Conservation (phyloP, 306 rosid genomes). For the Oxytropis ochrocephala region DNA sequence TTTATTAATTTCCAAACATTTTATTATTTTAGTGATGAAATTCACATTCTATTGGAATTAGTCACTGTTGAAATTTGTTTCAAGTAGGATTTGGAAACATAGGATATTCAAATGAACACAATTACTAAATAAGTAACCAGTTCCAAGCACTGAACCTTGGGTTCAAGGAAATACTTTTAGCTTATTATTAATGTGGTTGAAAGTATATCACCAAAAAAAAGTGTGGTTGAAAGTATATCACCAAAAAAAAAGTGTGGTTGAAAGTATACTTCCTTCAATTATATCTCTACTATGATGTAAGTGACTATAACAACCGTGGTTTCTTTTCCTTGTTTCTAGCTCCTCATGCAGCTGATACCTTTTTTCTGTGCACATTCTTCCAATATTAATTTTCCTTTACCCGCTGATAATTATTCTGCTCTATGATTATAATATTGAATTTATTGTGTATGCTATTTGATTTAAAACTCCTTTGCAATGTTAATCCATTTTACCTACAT, state of each 20-base stretch:
- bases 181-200: background rate
- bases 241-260: no score
- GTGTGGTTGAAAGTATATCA: background rate
- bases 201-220: no score
- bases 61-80: background rate
- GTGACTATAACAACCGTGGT: background rate
- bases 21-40: background rate
- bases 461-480: background rate
- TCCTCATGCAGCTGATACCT: background rate
- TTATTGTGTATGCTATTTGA: background rate
- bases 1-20: background rate
- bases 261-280: background rate
- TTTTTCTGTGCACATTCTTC: background rate
- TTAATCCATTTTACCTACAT: slow-evolving; percentile 4
- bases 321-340: background rate
- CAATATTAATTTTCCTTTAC: background rate
- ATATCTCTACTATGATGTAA: background rate
- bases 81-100: background rate
- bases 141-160: background rate
- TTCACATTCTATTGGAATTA: background rate
- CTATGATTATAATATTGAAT: background rate
- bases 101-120: background rate
- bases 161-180: background rate
- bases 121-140: background rate
- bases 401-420: background rate